A percentile compares a stretch with the other conserved stretches of the same genome.
These are phyloP conservation scores for Pugionium dolabratum DNA, from an alignment of 345 rosid genomes.

Conservation along the genomic window DNA sequence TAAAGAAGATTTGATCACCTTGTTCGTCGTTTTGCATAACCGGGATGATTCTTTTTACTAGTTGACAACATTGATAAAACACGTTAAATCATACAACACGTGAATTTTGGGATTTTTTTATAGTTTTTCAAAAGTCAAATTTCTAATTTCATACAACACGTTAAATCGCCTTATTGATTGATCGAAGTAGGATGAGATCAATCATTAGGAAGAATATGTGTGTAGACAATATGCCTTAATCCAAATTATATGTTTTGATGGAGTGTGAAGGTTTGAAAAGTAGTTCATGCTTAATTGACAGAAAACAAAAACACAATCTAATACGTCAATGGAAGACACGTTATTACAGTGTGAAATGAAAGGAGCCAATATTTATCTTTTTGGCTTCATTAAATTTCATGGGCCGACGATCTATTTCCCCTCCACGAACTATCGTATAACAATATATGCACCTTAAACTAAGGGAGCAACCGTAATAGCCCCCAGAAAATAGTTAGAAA, in stretches of 20 bases:
- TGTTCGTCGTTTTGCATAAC: no score
- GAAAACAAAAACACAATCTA: conserved; percentile 7
- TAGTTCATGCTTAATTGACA: neutral
- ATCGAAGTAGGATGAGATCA: conserved; percentile 14
- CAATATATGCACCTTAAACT: no score
- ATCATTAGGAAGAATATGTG: neutral
- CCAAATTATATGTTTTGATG: conserved; percentile 11
- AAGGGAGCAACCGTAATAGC: no score
- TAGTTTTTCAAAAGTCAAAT: conserved; percentile 8
- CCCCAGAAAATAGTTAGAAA: no score
- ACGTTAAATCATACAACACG: no score
- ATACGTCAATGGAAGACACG: conserved; percentile 33
- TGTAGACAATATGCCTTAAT: neutral
- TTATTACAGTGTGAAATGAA: conserved; percentile 38
- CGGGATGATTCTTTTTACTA: no score
- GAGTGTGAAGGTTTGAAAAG: conserved; percentile 9
- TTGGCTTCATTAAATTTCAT: neutral
- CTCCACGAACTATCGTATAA: no score
- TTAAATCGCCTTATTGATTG: conserved; percentile 12
- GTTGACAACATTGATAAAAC: no score
- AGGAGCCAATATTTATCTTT: conserved; percentile 30
- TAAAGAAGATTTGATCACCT: no score
- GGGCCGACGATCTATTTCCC: no score
- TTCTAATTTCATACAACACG: conserved; percentile 6
- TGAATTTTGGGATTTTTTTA: no score